phyloP scores from a whole-genome alignment of 129 eudicot species.

The Kitagawia praeruptora region DNA sequence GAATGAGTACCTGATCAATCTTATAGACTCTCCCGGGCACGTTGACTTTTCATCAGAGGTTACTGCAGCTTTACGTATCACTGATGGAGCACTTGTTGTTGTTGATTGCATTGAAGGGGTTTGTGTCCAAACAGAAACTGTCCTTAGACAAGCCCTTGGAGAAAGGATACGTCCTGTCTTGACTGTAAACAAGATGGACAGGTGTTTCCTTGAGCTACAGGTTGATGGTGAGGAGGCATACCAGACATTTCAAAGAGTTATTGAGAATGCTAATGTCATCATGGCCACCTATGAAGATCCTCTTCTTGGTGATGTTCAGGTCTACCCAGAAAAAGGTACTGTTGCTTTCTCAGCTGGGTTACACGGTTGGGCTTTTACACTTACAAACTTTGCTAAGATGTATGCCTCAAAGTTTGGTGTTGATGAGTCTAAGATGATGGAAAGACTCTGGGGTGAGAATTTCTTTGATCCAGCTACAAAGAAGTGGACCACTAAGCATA shows the following conservation, averaged over 20 bases:
- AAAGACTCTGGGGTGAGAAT: constrained; percentile 59
- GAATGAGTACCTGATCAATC: constrained; percentile 57
- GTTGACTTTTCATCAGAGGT: constrained; percentile 58
- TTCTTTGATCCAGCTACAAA: constrained; percentile 40
- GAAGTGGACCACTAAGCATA: constrained; percentile 51
- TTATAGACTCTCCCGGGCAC: constrained; percentile 58
- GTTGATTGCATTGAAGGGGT: constrained; percentile 71
- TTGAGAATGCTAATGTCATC: constrained; percentile 41
- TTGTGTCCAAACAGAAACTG: constrained; percentile 62
- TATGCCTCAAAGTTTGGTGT: constrained; percentile 58
- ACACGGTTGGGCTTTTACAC: constrained; percentile 39
- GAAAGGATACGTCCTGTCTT: constrained; percentile 57
- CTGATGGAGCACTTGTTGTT: constrained; percentile 60
- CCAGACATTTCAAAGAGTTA: constrained; percentile 52
- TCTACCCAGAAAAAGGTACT: constrained; percentile 60
- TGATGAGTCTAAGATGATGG: constrained; percentile 61
- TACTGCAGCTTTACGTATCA: constrained; percentile 60
- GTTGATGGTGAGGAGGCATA: constrained; percentile 66
- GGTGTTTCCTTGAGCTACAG: constrained; percentile 65
- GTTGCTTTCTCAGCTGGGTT: constrained; percentile 64
- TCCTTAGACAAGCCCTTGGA: constrained; percentile 62
- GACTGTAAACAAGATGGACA: constrained; percentile 63
- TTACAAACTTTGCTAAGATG: constrained; percentile 49
- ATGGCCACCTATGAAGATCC: constrained; percentile 60
- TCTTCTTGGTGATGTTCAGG: constrained; percentile 28